Evolutionary conservation across 2,329 filamentous ascomycete genomes (phyloP), one percentile per base, ranked within the genome.

Genomic region (Diplodia corticola): DNA sequence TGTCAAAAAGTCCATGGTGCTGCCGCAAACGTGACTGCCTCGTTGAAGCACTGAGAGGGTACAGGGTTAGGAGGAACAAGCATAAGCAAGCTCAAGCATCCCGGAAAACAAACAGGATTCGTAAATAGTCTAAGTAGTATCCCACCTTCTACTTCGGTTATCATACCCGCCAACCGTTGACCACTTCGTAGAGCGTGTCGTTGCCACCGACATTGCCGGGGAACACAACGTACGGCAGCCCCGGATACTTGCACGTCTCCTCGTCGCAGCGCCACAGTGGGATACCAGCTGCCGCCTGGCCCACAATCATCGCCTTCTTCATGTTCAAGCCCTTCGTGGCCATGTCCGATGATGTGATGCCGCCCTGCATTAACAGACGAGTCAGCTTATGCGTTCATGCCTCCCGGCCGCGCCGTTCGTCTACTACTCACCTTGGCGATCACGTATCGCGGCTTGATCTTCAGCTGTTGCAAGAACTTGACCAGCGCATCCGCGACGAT

Each of bases 181-280:
- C 82, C 20, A 85, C 68, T 5, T 83, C 79, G 55, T 75, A 78
- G 40, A 85, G 70, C 1, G 82, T 82, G 44, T 78, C 73, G 22
- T 82, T 79, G n/a, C 75, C 77, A 1, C 84, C 85, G 2, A 87
- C 84, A 73, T 87, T 87, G 0, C 85, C 85, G 0, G 84, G 85
- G 63, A 87, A 87, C 0, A 87, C 84, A 2, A 87, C 81, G 70
- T 85, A 87, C 0, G 84, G 83, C 12, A 87, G 73, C 1, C 82
- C 82, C 0, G 77, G 76, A 75, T 82, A 84, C 59, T 84, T 83
- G 20, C 79, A 81, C 1, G 81, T 81, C 0, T 76, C 73, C 71
- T 88, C 85, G 59, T 85, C 80, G 66, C 85, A 88, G 55, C 82
- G 76, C 86, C 86, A 88, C 0, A 88, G 76, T 0, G 86, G 85